These are phyloP conservation scores for Mimosa pudica DNA, from an alignment of 306 rosid genomes.

Conservation along the genomic window DNA sequence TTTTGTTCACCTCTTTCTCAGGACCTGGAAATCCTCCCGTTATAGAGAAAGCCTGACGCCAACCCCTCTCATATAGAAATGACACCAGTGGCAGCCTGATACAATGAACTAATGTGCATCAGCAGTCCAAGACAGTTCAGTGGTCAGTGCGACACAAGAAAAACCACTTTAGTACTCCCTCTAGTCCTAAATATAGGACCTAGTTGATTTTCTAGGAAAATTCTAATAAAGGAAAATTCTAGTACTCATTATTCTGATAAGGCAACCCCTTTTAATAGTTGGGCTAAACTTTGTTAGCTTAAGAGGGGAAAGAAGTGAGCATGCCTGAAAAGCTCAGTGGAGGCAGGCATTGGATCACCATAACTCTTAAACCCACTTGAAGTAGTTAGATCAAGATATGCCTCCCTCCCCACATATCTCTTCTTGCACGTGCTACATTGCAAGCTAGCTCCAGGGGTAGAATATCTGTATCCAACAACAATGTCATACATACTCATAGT, in stretches of 20 bases:
- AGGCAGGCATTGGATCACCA: conserved; percentile 67
- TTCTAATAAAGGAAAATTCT: no score
- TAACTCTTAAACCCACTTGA: conserved; percentile 60
- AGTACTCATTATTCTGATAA: neutral
- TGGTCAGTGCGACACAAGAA: conserved; percentile 6
- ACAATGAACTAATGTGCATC: conserved; percentile 39
- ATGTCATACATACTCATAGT: neutral
- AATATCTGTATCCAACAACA: conserved; percentile 43
- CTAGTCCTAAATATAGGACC: no score
- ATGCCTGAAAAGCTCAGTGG: conserved; percentile 88
- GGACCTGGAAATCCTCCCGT: conserved; percentile 91
- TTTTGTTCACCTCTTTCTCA: conserved; percentile 77
- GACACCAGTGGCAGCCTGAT: conserved; percentile 78
- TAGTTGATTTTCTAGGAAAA: no score
- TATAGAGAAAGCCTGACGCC: conserved; percentile 82
- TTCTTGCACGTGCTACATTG: conserved; percentile 81
- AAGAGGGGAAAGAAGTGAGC: neutral
- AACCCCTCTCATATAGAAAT: conserved; percentile 93
- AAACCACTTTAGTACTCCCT: neutral
- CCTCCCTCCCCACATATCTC: conserved; percentile 61
- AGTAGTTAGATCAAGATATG: conserved; percentile 68
- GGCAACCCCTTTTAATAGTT: neutral
- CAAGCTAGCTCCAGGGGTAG: conserved; percentile 55
- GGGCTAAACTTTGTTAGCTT: conserved; percentile 1
- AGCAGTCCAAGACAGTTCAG: conserved; percentile 21